Evolutionary conservation across 805 yeast genomes (phyloP).

Genomic region (Myxozyma sirexii): DNA sequence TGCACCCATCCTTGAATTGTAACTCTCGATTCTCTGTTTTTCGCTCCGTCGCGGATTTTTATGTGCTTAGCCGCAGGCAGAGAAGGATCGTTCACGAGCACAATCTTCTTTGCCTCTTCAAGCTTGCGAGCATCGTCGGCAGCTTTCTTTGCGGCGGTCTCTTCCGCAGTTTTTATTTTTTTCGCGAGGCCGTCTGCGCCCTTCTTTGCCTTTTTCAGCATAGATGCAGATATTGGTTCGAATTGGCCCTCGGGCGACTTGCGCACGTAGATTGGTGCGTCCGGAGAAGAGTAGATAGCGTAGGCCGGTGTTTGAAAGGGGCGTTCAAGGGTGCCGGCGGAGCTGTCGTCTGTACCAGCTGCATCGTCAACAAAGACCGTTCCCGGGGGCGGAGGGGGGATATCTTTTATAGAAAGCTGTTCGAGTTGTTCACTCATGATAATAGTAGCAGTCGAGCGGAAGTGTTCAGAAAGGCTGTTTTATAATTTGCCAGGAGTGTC

Average conservation of each 20-base stretch:
- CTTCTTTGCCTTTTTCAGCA: conserved; percentile 93
- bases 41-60: conserved; percentile 62
- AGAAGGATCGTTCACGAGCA: conserved; percentile 70
- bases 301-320: conserved; percentile 86
- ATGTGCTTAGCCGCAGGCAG: conserved; percentile 69
- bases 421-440: conserved; percentile 13
- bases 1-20: conserved; percentile 93
- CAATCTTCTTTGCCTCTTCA: conserved; percentile 77
- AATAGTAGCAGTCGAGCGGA: background rate
- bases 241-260: conserved; percentile 66
- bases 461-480: no score
- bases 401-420: conserved; percentile 2
- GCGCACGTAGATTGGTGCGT: conserved; percentile 50
- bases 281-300: conserved; percentile 61
- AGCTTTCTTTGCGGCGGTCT: conserved; percentile 55
- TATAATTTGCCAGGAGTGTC: no score
- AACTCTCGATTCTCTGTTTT: conserved; percentile 68
- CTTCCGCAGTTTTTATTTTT: conserved; percentile 64
- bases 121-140: conserved; percentile 74
- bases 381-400: conserved; percentile 23
- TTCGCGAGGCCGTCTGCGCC: conserved; percentile 91
- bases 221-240: conserved; percentile 82
- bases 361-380: conserved; percentile 62
- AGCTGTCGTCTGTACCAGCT: conserved; percentile 64
- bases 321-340: conserved; percentile 37